These are phyloP conservation scores for Paraglomus occultum DNA, from an alignment of 192 early-diverging fungal genomes.

Conservation along the genomic window DNA sequence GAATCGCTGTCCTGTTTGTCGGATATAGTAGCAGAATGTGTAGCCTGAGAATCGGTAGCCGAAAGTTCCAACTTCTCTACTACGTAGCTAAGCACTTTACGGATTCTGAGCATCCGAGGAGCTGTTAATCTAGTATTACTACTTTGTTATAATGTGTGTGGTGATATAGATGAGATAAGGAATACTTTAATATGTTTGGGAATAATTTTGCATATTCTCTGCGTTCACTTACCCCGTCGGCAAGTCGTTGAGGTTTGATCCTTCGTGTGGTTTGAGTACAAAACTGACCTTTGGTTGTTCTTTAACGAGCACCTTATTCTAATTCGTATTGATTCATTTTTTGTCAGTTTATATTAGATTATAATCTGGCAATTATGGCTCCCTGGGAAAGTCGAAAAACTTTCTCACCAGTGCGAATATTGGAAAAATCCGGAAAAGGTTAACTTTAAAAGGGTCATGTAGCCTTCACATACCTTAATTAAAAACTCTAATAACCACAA, in stretches of 20 bases:
- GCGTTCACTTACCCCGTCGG: slow-evolving; percentile 47
- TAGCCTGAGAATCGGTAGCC: not conserved
- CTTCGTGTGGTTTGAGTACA: slow-evolving; percentile 64
- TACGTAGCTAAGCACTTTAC: slow-evolving; percentile 82
- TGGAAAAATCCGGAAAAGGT: not conserved
- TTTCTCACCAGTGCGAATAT: not conserved
- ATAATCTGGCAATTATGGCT: no score
- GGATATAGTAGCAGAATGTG: not conserved
- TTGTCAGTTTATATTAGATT: not conserved
- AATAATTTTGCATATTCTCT: not conserved
- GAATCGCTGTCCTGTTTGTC: slow-evolving; percentile 26
- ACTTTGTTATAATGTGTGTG: slow-evolving; percentile 28
- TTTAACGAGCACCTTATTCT: slow-evolving; percentile 67
- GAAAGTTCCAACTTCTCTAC: slow-evolving; percentile 72
- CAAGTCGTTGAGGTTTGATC: slow-evolving; percentile 50
- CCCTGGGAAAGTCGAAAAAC: not conserved
- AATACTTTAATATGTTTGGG: not conserved
- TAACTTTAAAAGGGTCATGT: not conserved
- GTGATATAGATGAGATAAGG: not conserved
- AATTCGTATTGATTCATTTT: not conserved
- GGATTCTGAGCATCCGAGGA: slow-evolving; percentile 82
- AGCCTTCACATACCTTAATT: slow-evolving; percentile 47
- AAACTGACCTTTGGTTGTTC: slow-evolving; percentile 86
- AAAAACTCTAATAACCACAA: slow-evolving; percentile 85
- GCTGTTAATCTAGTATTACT: slow-evolving; percentile 74